These are phyloP conservation scores for Orbilia quercus DNA, from an alignment of 2,329 filamentous ascomycete species.

Conservation along the genomic window DNA sequence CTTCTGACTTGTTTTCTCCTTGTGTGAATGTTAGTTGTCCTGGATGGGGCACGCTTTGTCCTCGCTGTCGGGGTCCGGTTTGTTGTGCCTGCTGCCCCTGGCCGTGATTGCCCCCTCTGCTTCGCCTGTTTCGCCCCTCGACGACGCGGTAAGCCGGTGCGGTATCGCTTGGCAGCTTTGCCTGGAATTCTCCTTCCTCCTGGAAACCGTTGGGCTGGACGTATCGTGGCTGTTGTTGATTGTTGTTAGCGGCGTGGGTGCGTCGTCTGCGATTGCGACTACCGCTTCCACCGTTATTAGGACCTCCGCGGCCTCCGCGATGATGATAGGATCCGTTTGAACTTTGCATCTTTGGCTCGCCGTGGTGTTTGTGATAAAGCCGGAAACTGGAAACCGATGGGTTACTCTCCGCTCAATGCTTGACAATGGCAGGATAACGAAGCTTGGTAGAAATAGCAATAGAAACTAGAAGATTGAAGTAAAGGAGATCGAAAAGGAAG, in stretches of 20 bases:
- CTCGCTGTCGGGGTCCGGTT: background rate
- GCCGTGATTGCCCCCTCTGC: conserved; percentile 4
- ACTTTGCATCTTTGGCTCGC: conserved; percentile 5
- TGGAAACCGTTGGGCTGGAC: conserved; percentile 7
- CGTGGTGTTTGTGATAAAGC: background rate
- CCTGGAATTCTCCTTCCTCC: conserved; percentile 29
- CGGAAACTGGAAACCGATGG: too few relatives aligned
- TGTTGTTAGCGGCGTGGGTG: background rate
- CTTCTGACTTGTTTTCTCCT: background rate
- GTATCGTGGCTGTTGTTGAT: conserved; percentile 11
- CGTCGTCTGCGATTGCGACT: conserved; percentile 23
- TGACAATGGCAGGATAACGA: too few relatives aligned
- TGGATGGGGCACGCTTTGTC: background rate
- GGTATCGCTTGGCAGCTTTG: conserved; percentile 44
- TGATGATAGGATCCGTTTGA: background rate
- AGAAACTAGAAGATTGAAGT: too few relatives aligned
- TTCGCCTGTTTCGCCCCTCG: conserved; percentile 11
- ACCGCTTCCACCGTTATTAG: background rate
- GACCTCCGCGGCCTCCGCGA: conserved; percentile 6
- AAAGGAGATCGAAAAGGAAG: too few relatives aligned
- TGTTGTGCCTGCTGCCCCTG: conserved; percentile 10
- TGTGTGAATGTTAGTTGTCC: background rate
- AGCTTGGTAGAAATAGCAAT: too few relatives aligned
- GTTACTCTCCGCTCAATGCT: too few relatives aligned
- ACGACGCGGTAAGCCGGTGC: conserved; percentile 44